Evolutionary conservation across 768 basidiomycete species (phyloP).

Genomic region (Butyriboletus loyo): DNA sequence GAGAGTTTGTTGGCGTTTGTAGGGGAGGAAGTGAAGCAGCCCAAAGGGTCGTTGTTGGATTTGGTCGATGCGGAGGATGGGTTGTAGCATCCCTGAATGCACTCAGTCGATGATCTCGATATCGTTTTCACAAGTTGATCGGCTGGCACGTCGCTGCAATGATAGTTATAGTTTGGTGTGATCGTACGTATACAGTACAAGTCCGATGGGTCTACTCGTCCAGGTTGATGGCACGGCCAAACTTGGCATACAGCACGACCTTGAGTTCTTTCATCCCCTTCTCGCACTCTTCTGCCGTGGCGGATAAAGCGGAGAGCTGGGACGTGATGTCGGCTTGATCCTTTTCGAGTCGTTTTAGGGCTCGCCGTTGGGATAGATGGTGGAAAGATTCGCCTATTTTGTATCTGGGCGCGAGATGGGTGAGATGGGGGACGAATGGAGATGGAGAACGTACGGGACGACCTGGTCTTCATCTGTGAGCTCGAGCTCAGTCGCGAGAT

Average conservation of each 20-base stretch:
- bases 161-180: neutral
- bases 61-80: conserved; percentile 46
- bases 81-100: conserved; percentile 10
- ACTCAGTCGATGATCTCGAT: neutral
- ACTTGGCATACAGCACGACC: conserved; percentile 80
- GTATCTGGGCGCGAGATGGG: conserved; percentile 70
- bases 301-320: conserved; percentile 50
- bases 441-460: conserved; percentile 56
- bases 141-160: neutral
- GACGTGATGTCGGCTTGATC: conserved; percentile 61
- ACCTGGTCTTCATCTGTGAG: conserved; percentile 81
- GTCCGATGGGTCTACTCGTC: conserved; percentile 52
- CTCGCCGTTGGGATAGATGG: conserved; percentile 67
- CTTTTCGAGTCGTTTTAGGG: conserved; percentile 66
- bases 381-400: conserved; percentile 88
- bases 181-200: neutral
- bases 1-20: conserved; percentile 65
- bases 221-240: conserved; percentile 89
- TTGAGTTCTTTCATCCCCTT: conserved; percentile 79
- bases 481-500: conserved; percentile 83
- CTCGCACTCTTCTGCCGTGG: conserved; percentile 62
- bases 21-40: conserved; percentile 62
- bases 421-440: conserved; percentile 49
- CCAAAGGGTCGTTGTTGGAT: conserved; percentile 58
- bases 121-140: neutral